Conservation (phyloP, 805 yeast species). For the Wilhelminamyces savonicus region DNA sequence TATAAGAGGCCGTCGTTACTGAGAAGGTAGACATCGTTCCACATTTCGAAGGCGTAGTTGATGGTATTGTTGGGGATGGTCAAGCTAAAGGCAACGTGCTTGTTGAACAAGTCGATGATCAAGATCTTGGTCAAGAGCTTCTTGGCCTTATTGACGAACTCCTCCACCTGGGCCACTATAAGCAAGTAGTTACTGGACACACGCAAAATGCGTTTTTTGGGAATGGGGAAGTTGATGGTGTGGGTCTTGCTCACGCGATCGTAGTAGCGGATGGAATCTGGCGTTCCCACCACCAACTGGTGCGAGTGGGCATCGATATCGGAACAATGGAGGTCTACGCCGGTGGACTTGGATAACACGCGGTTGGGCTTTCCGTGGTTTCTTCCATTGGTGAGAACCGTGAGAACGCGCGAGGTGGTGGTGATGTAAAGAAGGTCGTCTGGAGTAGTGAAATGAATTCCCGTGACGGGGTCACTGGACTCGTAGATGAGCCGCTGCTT, state of each 20-base stretch:
- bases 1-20: slow-evolving; percentile 74
- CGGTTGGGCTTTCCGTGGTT: slow-evolving; percentile 59
- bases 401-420: slow-evolving; percentile 65
- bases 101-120: slow-evolving; percentile 64
- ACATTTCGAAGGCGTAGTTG: slow-evolving; percentile 48
- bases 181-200: slow-evolving; percentile 49
- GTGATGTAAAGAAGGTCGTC: slow-evolving; percentile 56
- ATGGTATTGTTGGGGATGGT: slow-evolving; percentile 60
- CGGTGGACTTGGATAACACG: slow-evolving; percentile 39
- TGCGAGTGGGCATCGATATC: slow-evolving; percentile 36
- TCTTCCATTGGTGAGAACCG: slow-evolving; percentile 73
- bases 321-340: slow-evolving; percentile 46
- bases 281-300: slow-evolving; percentile 58
- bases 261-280: slow-evolving; percentile 60
- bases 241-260: slow-evolving; percentile 48
- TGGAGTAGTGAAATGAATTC: slow-evolving; percentile 53
- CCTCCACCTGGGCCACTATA: slow-evolving; percentile 44
- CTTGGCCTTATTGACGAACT: slow-evolving; percentile 12
- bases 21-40: slow-evolving; percentile 55
- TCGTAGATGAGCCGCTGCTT: slow-evolving; percentile 77
- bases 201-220: slow-evolving; percentile 47
- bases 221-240: slow-evolving; percentile 49
- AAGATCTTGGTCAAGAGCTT: slow-evolving; percentile 47
- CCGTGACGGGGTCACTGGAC: slow-evolving; percentile 75
- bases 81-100: slow-evolving; percentile 62